Evolutionary conservation across 1,139 yeast species (phyloP).

Genomic region (Pichia sp.): DNA sequence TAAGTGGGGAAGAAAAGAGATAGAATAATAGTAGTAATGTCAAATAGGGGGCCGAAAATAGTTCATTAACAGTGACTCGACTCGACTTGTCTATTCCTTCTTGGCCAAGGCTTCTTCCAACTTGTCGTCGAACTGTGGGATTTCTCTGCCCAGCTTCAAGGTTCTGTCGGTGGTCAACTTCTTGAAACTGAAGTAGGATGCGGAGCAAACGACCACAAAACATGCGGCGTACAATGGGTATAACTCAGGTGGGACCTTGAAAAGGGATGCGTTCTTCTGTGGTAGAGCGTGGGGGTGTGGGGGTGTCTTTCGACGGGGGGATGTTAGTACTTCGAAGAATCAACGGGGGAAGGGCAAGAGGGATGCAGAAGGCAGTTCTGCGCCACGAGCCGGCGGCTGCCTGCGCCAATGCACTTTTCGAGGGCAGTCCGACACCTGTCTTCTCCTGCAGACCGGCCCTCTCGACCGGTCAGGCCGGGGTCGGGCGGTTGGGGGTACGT

Average conservation of each 20-base stretch:
- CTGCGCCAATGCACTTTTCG: background rate
- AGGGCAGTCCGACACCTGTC: no score
- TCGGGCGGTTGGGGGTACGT: background rate
- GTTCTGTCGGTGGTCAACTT: conserved; percentile 63
- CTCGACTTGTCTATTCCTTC: conserved; percentile 22
- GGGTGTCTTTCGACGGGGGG: background rate
- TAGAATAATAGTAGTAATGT: background rate
- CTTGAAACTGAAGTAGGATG: conserved; percentile 65
- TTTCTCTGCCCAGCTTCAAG: conserved; percentile 62
- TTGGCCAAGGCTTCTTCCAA: conserved; percentile 47
- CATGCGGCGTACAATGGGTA: conserved; percentile 63
- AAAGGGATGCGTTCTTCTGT: conserved; percentile 24
- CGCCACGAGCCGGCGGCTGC: no score
- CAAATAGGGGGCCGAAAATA: background rate
- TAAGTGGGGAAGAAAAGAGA: background rate
- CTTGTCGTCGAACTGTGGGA: conserved; percentile 58
- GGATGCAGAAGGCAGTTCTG: no score
- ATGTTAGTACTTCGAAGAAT: conserved; percentile 8
- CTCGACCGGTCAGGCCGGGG: background rate
- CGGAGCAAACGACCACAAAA: conserved; percentile 66
- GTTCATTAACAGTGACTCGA: background rate
- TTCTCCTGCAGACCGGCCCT: no score
- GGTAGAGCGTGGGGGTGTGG: background rate
- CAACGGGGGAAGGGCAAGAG: background rate
- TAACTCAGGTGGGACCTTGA: conserved; percentile 62